Percentiles rank a stretch among this genome's conserved stretches.
These are phyloP conservation scores for Amanita thiersii DNA, from an alignment of 768 basidiomycete genomes.

Conservation along the genomic window DNA sequence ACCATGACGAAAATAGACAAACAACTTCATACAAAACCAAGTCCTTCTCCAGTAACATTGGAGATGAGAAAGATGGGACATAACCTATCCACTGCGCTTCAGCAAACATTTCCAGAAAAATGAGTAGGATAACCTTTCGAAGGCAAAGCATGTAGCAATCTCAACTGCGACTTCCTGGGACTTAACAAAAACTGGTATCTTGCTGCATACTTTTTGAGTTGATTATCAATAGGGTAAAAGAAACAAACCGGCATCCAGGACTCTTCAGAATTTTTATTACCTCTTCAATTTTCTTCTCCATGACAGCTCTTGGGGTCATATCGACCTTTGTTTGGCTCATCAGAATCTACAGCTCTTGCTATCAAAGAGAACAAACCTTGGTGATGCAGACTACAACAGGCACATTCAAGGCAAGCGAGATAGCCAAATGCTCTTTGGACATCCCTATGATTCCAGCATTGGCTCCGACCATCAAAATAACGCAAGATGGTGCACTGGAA, in stretches of 20 bases:
- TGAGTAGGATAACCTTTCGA: slow-evolving; percentile 45
- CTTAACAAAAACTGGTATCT: slow-evolving; percentile 79
- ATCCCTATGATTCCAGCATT: slow-evolving; percentile 90
- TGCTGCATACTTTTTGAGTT: slow-evolving; percentile 32
- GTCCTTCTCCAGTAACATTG: slow-evolving; percentile 91
- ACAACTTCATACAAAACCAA: slow-evolving; percentile 52
- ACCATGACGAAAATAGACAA: neutral
- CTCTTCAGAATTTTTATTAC: slow-evolving; percentile 87
- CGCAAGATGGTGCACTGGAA: slow-evolving; percentile 87
- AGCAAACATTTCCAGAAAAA: slow-evolving; percentile 3
- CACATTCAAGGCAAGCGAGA: slow-evolving; percentile 87
- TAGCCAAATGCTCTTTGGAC: slow-evolving; percentile 96
- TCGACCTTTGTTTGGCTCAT: slow-evolving; percentile 53
- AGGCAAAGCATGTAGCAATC: slow-evolving; percentile 63
- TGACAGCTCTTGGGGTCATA: slow-evolving; percentile 91
- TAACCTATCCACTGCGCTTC: slow-evolving; percentile 40
- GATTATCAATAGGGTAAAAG: neutral
- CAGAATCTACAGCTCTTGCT: neutral
- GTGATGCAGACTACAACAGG: slow-evolving; percentile 93
- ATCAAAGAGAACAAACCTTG: slow-evolving; percentile 47
- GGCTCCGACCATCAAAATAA: slow-evolving; percentile 89
- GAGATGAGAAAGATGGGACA: slow-evolving; percentile 91
- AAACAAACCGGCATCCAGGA: slow-evolving; percentile 78
- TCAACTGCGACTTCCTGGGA: slow-evolving; percentile 77
- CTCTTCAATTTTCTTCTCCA: slow-evolving; percentile 88